Evolutionary conservation across 352 stramenopile species (phyloP), one percentile per base, ranked within the genome.

Genomic region (Phytopythium chamaehyphon): DNA sequence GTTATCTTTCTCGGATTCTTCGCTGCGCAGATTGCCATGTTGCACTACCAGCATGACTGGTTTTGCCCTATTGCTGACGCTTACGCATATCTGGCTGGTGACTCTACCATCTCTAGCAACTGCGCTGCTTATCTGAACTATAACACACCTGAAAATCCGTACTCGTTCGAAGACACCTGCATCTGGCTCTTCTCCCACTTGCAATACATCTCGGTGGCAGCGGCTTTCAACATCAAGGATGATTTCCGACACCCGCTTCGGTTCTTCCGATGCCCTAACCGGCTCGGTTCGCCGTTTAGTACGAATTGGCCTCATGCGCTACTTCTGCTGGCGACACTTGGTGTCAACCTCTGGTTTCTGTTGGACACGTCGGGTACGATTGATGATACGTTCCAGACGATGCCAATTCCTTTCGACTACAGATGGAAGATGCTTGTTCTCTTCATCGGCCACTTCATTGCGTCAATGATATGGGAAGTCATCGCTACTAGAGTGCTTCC

Each of bases 141-240:
- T 43, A 61, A 69, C 47, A 65, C 72, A 11, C 40, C 59, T 38
- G 66, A 76, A 16, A 65, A 66, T 22, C 58, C 57, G 6, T 71
- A 64, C 46, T 73, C 63, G 18, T 71, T 72, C 50, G 76, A 85
- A 50, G 69, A 74, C 57, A 64, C 76, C 12, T 64, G 47, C n/a
- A 66, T 76, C 21, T 86, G 71, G 73, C 59, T 88, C 33, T 88
- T 80, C 48, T 67, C 66, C 9, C 76, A 85, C 50, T 33, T 84
- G 57, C 57, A 63, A 15, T 88, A 83, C 51, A 62, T 79, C 31
- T 64, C 63, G 6, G 69, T 88, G 16, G 73, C 73, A 1, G 63
- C 72, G 0, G 76, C 73, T 11, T 83, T 88, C 51, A 75, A 86
- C 47, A 43, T 82, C 39, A 69, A 77, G 36, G 73, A 83, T 51